Conservation (phyloP, 2,329 filamentous ascomycete genomes). For the Talaromyces sp. region DNA sequence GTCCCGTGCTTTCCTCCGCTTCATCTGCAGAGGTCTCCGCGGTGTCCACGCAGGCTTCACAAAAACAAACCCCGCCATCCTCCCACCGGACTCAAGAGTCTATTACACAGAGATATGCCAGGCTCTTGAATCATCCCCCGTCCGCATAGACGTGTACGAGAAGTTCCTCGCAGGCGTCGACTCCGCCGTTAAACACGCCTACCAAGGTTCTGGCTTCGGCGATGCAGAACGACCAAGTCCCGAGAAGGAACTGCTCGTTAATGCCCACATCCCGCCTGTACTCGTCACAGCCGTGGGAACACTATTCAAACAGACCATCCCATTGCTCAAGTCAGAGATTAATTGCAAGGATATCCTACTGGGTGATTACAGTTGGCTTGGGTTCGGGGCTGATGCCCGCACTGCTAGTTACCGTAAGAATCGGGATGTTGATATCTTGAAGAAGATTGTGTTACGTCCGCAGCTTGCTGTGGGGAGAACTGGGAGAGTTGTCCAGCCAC, state of each 20-base stretch:
- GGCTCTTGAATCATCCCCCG: conserved; percentile 53
- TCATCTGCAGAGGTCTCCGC: conserved; percentile 66
- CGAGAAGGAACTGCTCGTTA: conserved; percentile 58
- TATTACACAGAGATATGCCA: conserved; percentile 59
- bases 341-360: conserved; percentile 73
- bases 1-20: conserved; percentile 71
- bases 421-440: conserved; percentile 61
- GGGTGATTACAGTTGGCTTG: conserved; percentile 70
- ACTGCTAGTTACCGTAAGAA: conserved; percentile 64
- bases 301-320: conserved; percentile 55
- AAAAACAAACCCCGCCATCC: conserved; percentile 42
- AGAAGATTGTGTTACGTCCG: conserved; percentile 48
- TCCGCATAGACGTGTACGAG: conserved; percentile 66
- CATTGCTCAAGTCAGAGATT: conserved; percentile 60
- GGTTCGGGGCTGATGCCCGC: conserved; percentile 61
- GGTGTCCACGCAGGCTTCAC: conserved; percentile 54
- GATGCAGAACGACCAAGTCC: conserved; percentile 50
- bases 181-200: conserved; percentile 64
- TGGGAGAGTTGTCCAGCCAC: conserved; percentile 9
- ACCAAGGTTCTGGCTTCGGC: conserved; percentile 49
- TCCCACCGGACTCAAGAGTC: conserved; percentile 41
- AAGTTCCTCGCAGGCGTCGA: conserved; percentile 67
- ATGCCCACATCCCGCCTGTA: conserved; percentile 54
- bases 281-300: conserved; percentile 52
- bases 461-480: conserved; percentile 12